Conservation (phyloP, 2,329 filamentous ascomycete genomes). For the Fonsecaea erecta region DNA sequence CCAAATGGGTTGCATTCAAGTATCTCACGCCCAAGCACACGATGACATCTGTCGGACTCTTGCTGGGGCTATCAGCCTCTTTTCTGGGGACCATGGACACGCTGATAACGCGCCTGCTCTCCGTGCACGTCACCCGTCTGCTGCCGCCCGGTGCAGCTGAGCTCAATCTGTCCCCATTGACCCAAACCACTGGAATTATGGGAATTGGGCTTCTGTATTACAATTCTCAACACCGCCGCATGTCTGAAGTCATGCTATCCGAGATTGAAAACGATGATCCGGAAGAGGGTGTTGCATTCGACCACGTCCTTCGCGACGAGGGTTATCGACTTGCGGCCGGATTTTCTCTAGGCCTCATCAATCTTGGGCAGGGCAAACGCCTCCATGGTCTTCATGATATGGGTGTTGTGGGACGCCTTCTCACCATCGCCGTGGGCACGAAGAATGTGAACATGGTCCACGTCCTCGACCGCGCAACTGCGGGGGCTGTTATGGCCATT, state of each 20-base stretch:
- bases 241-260: constrained; percentile 99
- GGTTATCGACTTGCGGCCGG: constrained; percentile 95
- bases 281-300: constrained; percentile 69
- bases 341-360: constrained; percentile 91
- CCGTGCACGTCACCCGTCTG: constrained; percentile 95
- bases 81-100: constrained; percentile 98
- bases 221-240: constrained; percentile 92
- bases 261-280: constrained; percentile 89
- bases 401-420: constrained; percentile 84
- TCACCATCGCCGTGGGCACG: constrained; percentile 82
- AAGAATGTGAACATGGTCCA: constrained; percentile 93
- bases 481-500: constrained; percentile 89
- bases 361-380: constrained; percentile 87
- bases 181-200: constrained; percentile 96
- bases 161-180: constrained; percentile 87
- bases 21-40: constrained; percentile 99
- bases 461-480: constrained; percentile 87
- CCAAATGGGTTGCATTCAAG: constrained; percentile 98
- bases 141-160: constrained; percentile 90
- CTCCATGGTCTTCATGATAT: constrained; percentile 90
- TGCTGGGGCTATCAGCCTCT: constrained; percentile 88
- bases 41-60: constrained; percentile 96
- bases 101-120: constrained; percentile 86
- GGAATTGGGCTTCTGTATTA: constrained; percentile 94
- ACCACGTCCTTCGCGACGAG: constrained; percentile 85